Base-by-base conservation (phyloP, 2,329 filamentous ascomycete species). In the Zymoseptoria ardabiliae region DNA sequence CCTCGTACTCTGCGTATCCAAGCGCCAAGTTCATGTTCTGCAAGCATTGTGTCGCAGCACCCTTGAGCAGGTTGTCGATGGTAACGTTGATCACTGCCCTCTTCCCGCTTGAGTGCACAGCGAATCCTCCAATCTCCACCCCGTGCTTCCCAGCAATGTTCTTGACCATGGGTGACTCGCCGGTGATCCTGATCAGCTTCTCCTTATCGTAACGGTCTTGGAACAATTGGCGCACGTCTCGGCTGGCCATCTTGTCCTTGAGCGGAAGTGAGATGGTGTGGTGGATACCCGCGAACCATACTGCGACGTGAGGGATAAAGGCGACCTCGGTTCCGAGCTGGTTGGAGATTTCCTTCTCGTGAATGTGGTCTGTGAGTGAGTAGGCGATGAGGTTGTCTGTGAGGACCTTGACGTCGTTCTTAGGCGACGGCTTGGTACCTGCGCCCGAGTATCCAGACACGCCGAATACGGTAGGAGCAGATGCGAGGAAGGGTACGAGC, bases 11-110 rank as follows among this genome's bases (percentile, higher is more conserved):
- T 52, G 84, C 86, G 72, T 93, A 95, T 52, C 91, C 91, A 10
- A 95, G 82, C n/a, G 90, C 88, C 60, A 96, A 80, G 76, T 96
- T 96, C 90, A 96, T 94, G 76, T 96, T 96, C 81, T 95, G 92
- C 74, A 96, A 77, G 78, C 91, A 96, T 75, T 96, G 92, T 10
- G 92, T 96, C 6, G 90, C 90, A 57, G 92, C 92, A 61, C 92
- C 92, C 84, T 97, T 97, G 68, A 94, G 81, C 66, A 97, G 78
- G 76, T 97, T 96, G 76, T 97, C 92, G 70, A 97, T 96, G 2
- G 90, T 96, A 19, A 88, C 90, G 72, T 92, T 95, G 63, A 97
- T 84, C n/a, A 97, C 93, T 0, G 95, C 92, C 55, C 94, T 83
- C 83, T 91, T 94, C 59, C 93, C 93, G 21, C 84, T 86, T 67